Evolutionary conservation across 192 early-diverging fungal genomes (phyloP).

Genomic region (Diversispora eburnea): DNA sequence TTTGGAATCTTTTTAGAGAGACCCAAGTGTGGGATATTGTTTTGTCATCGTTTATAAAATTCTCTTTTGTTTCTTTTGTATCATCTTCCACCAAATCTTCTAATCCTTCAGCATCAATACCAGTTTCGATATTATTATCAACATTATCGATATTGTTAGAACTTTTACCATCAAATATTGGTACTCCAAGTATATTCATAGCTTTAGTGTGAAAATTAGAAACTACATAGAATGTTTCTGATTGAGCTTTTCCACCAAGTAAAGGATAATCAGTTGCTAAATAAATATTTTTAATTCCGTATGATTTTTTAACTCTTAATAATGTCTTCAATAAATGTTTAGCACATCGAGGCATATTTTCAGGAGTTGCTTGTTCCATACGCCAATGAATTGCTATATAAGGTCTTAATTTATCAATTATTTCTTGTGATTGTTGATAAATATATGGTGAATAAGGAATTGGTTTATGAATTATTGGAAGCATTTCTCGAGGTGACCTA

Average conservation of each 20-base stretch:
- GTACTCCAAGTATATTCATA: constrained; percentile 6
- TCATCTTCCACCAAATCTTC: background rate
- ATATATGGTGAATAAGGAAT: background rate
- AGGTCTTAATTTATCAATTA: background rate
- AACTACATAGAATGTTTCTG: constrained; percentile 2
- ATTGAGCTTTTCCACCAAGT: background rate
- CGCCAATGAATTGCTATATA: constrained; percentile 19
- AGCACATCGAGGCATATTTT: constrained; percentile 7
- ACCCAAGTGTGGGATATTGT: background rate
- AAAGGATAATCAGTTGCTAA: constrained; percentile 32
- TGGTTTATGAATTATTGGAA: background rate
- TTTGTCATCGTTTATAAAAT: background rate
- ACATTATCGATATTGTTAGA: constrained; percentile 14
- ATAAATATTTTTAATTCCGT: constrained; percentile 25
- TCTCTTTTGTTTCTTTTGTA: constrained; percentile 1
- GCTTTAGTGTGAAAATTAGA: constrained; percentile 21
- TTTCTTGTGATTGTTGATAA: background rate
- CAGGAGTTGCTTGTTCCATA: background rate
- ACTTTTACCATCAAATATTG: background rate
- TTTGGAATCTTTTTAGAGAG: background rate
- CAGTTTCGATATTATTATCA: background rate
- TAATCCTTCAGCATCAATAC: no score
- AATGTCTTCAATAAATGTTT: background rate
- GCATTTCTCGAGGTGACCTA: background rate
- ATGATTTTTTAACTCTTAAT: background rate